phyloP scores from a whole-genome alignment of 192 early-diverging fungal species.

The Lunasporangiospora selenospora region DNA sequence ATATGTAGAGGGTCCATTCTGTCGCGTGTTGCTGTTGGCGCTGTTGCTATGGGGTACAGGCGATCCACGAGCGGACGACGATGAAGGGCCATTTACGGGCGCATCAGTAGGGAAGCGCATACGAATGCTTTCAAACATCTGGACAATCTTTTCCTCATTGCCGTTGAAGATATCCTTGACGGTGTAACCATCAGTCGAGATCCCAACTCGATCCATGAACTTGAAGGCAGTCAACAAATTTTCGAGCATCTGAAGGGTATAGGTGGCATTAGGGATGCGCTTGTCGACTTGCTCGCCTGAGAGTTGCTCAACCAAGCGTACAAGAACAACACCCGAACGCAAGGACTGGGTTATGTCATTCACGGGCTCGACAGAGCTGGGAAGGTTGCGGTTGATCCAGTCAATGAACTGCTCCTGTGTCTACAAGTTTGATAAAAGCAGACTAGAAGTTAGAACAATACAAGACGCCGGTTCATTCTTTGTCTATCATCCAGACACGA shows the following conservation, averaged over 20 bases:
- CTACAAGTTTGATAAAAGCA: slow-evolving; percentile 23
- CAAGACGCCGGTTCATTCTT: no score
- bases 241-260: slow-evolving; percentile 55
- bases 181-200: slow-evolving; percentile 53
- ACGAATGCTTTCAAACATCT: slow-evolving; percentile 21
- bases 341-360: slow-evolving; percentile 50
- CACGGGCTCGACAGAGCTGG: slow-evolving; percentile 31
- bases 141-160: slow-evolving; percentile 25
- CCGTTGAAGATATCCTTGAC: slow-evolving; percentile 52
- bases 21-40: not conserved
- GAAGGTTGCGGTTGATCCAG: slow-evolving; percentile 53
- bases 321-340: slow-evolving; percentile 51
- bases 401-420: slow-evolving; percentile 39
- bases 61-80: not conserved
- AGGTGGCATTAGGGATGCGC: slow-evolving; percentile 41
- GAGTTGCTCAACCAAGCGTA: slow-evolving; percentile 47
- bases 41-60: slow-evolving; percentile 2
- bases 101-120: slow-evolving; percentile 14
- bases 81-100: not conserved
- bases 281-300: slow-evolving; percentile 50
- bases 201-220: slow-evolving; percentile 58
- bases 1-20: not conserved
- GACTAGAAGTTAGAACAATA: no score
- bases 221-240: slow-evolving; percentile 57
- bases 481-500: not conserved